Conservation (phyloP, 2,329 filamentous ascomycete species). For the Xylaria hypoxylon region DNA sequence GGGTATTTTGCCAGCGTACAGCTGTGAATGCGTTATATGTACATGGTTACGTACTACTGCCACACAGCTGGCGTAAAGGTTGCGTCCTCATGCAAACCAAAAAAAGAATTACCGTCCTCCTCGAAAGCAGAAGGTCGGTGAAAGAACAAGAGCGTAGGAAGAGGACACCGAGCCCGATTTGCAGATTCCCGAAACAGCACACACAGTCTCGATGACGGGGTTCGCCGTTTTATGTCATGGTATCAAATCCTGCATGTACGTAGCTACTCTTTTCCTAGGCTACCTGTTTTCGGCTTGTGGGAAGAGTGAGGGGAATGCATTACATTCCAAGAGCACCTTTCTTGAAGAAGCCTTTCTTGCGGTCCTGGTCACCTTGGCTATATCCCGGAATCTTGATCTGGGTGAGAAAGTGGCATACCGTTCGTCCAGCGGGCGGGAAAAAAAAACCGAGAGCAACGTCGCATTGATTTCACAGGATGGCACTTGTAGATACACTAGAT, state of each 20-base stretch:
- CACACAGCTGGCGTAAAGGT: constrained; percentile 6
- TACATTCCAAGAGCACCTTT: background rate
- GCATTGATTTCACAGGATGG: background rate
- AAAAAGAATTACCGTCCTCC: constrained; percentile 6
- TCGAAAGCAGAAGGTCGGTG: constrained; percentile 33
- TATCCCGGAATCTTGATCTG: constrained; percentile 7
- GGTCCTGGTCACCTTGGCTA: background rate
- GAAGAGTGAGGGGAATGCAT: background rate
- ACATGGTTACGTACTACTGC: background rate
- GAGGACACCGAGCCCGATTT: constrained; percentile 17
- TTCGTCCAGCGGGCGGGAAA: constrained; percentile 4
- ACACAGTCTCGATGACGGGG: background rate
- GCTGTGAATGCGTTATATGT: constrained; percentile 6
- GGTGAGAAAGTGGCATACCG: background rate
- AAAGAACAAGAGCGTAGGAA: constrained; percentile 19
- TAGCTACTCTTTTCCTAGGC: constrained; percentile 4
- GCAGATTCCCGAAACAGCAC: constrained; percentile 23
- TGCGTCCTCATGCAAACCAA: background rate
- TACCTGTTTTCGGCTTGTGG: constrained; percentile 8
- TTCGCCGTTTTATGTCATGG: constrained; percentile 20
- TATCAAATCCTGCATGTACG: constrained; percentile 19
- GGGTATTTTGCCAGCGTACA: constrained; percentile 14
- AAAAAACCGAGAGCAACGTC: constrained; percentile 1
- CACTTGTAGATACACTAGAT: constrained; percentile 10
- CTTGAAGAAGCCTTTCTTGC: background rate